These are phyloP conservation scores for Fusarium miscanthi DNA, from an alignment of 2,329 filamentous ascomycete genomes.

Conservation along the genomic window DNA sequence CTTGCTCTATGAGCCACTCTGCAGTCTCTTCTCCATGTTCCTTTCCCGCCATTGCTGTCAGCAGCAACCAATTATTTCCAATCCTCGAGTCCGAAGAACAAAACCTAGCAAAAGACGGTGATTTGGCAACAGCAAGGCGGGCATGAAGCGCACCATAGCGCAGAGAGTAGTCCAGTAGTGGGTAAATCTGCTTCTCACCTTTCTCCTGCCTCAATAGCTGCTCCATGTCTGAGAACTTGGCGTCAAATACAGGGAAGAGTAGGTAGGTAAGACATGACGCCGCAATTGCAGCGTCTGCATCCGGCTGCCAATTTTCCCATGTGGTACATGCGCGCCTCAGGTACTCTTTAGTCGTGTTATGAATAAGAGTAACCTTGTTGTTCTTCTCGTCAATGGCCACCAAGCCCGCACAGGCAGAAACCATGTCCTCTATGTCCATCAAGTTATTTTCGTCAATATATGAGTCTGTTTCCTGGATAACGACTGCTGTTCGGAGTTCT, in stretches of 20 bases:
- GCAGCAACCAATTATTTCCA: neutral
- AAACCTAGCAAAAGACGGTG: neutral
- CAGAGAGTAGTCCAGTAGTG: neutral
- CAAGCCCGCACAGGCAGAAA: neutral
- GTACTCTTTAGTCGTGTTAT: neutral
- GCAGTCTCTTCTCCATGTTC: neutral
- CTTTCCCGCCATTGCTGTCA: neutral
- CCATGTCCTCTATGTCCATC: neutral
- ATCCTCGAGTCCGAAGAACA: neutral
- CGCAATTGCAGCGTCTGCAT: neutral
- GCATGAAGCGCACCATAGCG: neutral
- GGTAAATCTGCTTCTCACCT: neutral
- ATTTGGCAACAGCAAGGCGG: neutral
- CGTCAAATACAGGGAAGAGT: neutral
- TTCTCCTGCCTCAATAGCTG: fast-evolving
- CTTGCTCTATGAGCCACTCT: neutral
- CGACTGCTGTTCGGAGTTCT: neutral
- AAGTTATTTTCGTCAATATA: neutral
- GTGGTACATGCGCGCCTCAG: neutral
- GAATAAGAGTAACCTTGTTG: neutral
- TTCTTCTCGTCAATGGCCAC: neutral
- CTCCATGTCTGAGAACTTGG: neutral
- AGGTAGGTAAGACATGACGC: neutral
- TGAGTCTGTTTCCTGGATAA: neutral
- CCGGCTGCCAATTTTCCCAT: too few relatives aligned